These are phyloP conservation scores for Coriaria nepalensis DNA, from an alignment of 306 rosid species.

Conservation along the genomic window DNA sequence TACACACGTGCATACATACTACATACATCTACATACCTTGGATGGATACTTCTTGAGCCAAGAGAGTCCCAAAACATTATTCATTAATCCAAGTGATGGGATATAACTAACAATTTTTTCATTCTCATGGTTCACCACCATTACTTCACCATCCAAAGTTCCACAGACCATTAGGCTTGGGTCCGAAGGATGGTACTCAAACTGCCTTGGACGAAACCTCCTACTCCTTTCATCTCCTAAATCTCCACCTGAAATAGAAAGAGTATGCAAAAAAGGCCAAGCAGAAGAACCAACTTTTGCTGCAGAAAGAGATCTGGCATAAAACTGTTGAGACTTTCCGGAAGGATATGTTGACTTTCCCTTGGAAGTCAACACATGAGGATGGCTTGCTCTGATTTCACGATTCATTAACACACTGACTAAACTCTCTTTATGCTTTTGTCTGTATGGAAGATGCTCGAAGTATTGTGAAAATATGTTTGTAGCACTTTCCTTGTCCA, in stretches of 20 bases:
- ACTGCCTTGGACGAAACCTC: slow-evolving; percentile 71
- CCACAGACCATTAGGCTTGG: slow-evolving; percentile 72
- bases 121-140: slow-evolving; percentile 65
- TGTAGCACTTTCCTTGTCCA: slow-evolving; percentile 51
- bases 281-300: slow-evolving; percentile 66
- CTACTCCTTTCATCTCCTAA: slow-evolving; percentile 31
- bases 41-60: slow-evolving; percentile 85
- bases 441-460: slow-evolving; percentile 54
- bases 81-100: slow-evolving; percentile 72
- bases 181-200: slow-evolving; percentile 75
- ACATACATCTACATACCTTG: slow-evolving; percentile 36
- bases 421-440: slow-evolving; percentile 53
- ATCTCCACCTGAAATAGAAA: slow-evolving; percentile 34
- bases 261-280: slow-evolving; percentile 62
- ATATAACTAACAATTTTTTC: slow-evolving; percentile 49
- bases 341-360: slow-evolving; percentile 21
- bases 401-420: slow-evolving; percentile 51
- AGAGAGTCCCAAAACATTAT: slow-evolving; percentile 70
- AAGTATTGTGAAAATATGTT: slow-evolving; percentile 38
- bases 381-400: slow-evolving; percentile 44
- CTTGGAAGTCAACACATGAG: slow-evolving; percentile 21
- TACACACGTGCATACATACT: slow-evolving; percentile 3
- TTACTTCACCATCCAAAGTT: slow-evolving; percentile 79
- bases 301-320: slow-evolving; percentile 64
- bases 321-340: slow-evolving; percentile 39